Evolutionary conservation across 2,329 filamentous ascomycete species (phyloP).

Genomic region (Knoxdaviesia capensis): DNA sequence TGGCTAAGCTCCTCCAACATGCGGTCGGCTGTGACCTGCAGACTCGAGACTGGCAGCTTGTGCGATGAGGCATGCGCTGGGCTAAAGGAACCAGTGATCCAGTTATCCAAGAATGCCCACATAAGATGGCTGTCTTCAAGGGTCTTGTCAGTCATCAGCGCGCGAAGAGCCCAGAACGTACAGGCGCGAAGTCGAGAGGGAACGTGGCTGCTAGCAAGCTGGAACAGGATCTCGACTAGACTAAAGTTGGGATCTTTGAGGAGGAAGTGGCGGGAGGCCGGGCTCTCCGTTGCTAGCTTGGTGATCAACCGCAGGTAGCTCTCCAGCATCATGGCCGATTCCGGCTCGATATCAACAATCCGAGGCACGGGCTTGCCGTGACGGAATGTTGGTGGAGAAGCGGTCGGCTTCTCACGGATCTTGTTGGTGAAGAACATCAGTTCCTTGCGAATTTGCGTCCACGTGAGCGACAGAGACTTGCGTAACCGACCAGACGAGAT

Average conservation of each 20-base stretch:
- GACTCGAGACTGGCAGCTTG: slow-evolving; percentile 10
- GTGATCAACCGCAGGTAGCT: slow-evolving; percentile 79
- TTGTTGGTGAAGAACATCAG: slow-evolving; percentile 66
- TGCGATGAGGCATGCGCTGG: slow-evolving; percentile 6
- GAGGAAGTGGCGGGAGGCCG: slow-evolving; percentile 52
- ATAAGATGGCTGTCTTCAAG: slow-evolving; percentile 46
- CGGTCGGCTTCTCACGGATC: slow-evolving; percentile 43
- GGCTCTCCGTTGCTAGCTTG: slow-evolving; percentile 59
- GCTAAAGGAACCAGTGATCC: slow-evolving; percentile 44
- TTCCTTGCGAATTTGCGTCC: slow-evolving; percentile 83
- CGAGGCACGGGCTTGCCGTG: slow-evolving; percentile 40
- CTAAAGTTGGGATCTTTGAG: slow-evolving; percentile 44
- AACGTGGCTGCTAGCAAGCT: slow-evolving; percentile 58
- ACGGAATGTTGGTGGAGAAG: slow-evolving; percentile 18
- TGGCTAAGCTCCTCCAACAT: slow-evolving; percentile 56
- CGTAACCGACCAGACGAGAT: slow-evolving; percentile 59
- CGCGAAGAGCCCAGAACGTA: slow-evolving; percentile 58
- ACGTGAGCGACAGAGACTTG: slow-evolving; percentile 69
- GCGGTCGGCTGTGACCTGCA: slow-evolving; percentile 30
- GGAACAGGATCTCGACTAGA: slow-evolving; percentile 54
- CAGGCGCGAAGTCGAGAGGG: slow-evolving; percentile 63
- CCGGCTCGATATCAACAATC: slow-evolving; percentile 64
- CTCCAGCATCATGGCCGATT: slow-evolving; percentile 91
- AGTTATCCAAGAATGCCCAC: slow-evolving; percentile 66
- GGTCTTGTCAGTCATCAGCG: slow-evolving; percentile 57